Evolutionary conservation across 768 basidiomycete genomes (phyloP).

Genomic region (Lactifluus subvellereus): DNA sequence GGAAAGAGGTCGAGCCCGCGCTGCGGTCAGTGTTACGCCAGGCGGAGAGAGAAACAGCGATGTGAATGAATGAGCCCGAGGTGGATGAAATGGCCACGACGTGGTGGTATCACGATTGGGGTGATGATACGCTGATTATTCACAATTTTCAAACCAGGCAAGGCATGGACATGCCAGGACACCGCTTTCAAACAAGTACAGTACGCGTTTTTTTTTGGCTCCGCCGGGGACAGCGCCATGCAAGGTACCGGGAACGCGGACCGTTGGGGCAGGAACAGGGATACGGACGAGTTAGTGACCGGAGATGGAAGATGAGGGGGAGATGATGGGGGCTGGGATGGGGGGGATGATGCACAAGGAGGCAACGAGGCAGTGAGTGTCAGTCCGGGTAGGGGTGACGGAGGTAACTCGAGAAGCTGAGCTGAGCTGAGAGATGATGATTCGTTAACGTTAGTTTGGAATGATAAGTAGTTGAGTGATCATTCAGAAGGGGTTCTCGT

Average conservation of each 20-base stretch:
- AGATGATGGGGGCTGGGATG: background rate
- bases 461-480: background rate
- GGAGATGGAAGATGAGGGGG: background rate
- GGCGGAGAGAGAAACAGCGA: background rate
- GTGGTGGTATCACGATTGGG: constrained; percentile 2
- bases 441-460: background rate
- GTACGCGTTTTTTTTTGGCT: background rate
- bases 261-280: too few relatives aligned
- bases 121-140: background rate
- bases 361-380: constrained; percentile 20
- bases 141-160: background rate
- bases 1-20: background rate
- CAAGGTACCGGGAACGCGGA: background rate
- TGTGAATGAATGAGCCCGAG: background rate
- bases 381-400: background rate
- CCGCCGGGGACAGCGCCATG: background rate
- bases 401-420: background rate
- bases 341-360: constrained; percentile 15
- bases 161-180: constrained; percentile 1
- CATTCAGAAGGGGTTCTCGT: background rate
- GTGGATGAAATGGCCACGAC: background rate
- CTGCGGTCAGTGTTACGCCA: background rate
- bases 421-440: background rate
- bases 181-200: constrained; percentile 3
- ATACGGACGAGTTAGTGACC: background rate